These are phyloP conservation scores for Zea luxurians DNA, from an alignment of 176 grass and related monocot species.

Conservation along the genomic window DNA sequence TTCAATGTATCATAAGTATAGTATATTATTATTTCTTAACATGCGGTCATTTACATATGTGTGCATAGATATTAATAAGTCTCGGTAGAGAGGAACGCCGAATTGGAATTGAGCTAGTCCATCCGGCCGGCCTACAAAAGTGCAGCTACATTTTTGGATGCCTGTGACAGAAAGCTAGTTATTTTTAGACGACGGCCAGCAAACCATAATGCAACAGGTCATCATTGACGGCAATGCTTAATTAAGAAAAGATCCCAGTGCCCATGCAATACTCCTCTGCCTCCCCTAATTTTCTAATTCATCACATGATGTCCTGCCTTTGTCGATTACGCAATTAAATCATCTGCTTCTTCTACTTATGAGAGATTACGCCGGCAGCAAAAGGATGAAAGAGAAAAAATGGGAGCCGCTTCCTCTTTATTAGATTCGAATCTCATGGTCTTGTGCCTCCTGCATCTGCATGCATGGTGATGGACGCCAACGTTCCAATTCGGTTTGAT, in stretches of 20 bases:
- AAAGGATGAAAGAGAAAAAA: neutral
- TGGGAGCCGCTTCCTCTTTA: neutral
- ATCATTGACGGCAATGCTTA: constrained; percentile 25
- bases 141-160: neutral
- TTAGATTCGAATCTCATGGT: neutral
- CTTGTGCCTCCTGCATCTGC: neutral
- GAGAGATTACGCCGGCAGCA: neutral
- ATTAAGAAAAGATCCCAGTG: neutral
- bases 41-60: no score
- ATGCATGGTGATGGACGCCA: neutral
- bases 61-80: no score
- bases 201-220: neutral
- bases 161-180: constrained; percentile 9
- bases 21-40: no score
- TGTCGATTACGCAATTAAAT: neutral
- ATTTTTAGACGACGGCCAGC: constrained; percentile 20
- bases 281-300: neutral
- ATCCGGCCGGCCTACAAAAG: neutral
- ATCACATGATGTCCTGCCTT: constrained; percentile 22
- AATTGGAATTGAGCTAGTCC: no score
- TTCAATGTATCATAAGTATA: no score
- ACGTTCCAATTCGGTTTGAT: neutral
- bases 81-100: no score
- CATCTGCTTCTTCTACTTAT: neutral
- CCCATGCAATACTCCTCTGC: neutral